phyloP scores from a whole-genome alignment of 1,284 basidiomycete species.

The Marasmius oreades region DNA sequence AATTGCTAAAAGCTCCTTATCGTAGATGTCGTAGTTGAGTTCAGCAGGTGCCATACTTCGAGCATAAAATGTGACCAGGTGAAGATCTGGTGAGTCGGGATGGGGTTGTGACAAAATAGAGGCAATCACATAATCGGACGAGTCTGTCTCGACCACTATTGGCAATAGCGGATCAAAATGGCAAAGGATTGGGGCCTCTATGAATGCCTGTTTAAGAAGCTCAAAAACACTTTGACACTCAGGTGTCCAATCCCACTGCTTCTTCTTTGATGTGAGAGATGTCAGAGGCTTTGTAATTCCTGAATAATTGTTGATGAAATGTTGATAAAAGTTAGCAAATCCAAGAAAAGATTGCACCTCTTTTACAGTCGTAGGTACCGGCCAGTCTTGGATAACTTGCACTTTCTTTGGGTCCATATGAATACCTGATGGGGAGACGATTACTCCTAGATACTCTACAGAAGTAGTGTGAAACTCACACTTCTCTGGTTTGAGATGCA shows the following conservation, averaged over 20 bases:
- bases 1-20: too few species aligned
- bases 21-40: background rate
- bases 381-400: constrained; percentile 8
- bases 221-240: too few species aligned
- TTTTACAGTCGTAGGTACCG: constrained; percentile 2
- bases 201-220: too few species aligned
- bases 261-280: too few species aligned
- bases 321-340: too few species aligned
- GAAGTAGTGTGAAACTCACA: too few species aligned
- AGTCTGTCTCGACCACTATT: constrained; percentile 27
- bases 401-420: constrained; percentile 10
- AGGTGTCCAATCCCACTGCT: too few species aligned
- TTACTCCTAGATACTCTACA: too few species aligned
- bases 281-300: too few species aligned
- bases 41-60: background rate
- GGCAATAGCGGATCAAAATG: constrained; percentile 22
- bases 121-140: constrained; percentile 13
- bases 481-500: too few species aligned
- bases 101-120: background rate
- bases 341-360: constrained; percentile 15
- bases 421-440: background rate
- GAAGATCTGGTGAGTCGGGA: background rate
- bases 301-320: too few species aligned
- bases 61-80: background rate
- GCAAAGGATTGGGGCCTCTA: constrained; percentile 6